Conservation (phyloP, 169 alveolate species). For the Prorocentrum cordatum region DNA sequence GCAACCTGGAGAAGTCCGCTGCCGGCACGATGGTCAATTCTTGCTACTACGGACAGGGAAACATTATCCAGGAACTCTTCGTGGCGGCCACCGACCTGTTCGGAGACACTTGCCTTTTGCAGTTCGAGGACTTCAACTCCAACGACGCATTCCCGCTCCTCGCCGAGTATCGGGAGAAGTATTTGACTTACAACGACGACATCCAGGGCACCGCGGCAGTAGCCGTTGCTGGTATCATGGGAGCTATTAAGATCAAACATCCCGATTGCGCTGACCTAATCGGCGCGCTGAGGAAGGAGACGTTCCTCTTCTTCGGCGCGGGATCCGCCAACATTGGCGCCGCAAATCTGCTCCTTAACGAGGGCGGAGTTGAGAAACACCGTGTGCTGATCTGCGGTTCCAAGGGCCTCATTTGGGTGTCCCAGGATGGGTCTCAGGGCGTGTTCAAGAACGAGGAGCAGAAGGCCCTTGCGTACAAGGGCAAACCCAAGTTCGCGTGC, state of each 20-base stretch:
- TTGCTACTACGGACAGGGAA: slow-evolving; percentile 4
- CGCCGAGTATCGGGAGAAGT: slow-evolving; percentile 44
- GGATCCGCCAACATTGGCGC: slow-evolving; percentile 77
- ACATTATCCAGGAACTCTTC: slow-evolving; percentile 28
- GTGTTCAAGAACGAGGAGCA: no score
- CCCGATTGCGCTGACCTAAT: background rate
- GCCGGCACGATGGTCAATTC: background rate
- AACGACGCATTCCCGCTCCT: slow-evolving; percentile 52
- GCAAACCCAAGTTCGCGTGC: no score
- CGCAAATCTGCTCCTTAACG: slow-evolving; percentile 62
- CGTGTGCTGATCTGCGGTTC: slow-evolving; percentile 73
- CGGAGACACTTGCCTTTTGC: slow-evolving; percentile 40
- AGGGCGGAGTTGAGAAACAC: slow-evolving; percentile 48
- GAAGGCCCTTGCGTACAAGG: no score
- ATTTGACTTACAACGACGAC: slow-evolving; percentile 78
- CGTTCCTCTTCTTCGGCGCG: slow-evolving; percentile 75
- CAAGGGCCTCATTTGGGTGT: slow-evolving; percentile 70
- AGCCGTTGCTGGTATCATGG: slow-evolving; percentile 73
- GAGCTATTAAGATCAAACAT: background rate
- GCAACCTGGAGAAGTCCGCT: slow-evolving; percentile 2
- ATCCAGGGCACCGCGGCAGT: slow-evolving; percentile 76
- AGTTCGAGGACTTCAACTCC: slow-evolving; percentile 69
- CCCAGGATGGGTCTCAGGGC: no score
- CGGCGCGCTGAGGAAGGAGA: slow-evolving; percentile 14
- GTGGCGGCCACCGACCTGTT: slow-evolving; percentile 37